Conservation (phyloP, 441 rosid species). For the Populus tomentosa region DNA sequence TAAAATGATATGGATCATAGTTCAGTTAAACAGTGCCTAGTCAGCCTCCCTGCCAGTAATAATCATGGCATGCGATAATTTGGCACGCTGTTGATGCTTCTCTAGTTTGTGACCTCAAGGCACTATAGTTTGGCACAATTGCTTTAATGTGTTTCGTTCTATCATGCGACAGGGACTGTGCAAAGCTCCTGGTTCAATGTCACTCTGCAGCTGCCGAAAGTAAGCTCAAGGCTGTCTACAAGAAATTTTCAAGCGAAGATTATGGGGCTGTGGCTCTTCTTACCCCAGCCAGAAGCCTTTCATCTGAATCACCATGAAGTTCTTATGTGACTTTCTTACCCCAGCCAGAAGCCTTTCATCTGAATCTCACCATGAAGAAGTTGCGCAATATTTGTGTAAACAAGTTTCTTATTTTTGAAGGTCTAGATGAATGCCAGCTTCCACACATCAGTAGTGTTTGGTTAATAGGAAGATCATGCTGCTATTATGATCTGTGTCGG, state of each 20-base stretch:
- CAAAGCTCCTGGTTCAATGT: slow-evolving; percentile 45
- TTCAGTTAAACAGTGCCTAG: background rate
- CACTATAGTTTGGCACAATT: too few relatives aligned
- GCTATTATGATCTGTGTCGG: slow-evolving; percentile 3
- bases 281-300: slow-evolving; percentile 45
- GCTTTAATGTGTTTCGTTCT: background rate
- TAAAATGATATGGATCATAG: too few relatives aligned
- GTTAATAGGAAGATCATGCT: background rate
- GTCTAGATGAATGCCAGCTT: too few relatives aligned
- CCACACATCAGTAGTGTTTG: background rate
- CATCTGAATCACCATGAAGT: background rate
- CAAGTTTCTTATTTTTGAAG: too few relatives aligned
- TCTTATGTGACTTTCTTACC: background rate
- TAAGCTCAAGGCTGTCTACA: slow-evolving; percentile 57
- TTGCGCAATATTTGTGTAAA: too few relatives aligned
- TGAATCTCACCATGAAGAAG: too few relatives aligned
- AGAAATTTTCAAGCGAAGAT: slow-evolving; percentile 52
- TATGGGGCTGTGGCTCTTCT: slow-evolving; percentile 51
- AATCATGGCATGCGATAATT: background rate
- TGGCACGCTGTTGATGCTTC: too few relatives aligned
- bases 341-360: background rate
- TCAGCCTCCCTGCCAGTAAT: background rate
- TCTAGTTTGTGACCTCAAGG: too few relatives aligned
- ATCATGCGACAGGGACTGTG: slow-evolving; percentile 50
- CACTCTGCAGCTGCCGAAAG: slow-evolving; percentile 47